Evolutionary conservation across 129 eudicot genomes (phyloP).

Genomic region (Pseudognaphalium luteoalbum): DNA sequence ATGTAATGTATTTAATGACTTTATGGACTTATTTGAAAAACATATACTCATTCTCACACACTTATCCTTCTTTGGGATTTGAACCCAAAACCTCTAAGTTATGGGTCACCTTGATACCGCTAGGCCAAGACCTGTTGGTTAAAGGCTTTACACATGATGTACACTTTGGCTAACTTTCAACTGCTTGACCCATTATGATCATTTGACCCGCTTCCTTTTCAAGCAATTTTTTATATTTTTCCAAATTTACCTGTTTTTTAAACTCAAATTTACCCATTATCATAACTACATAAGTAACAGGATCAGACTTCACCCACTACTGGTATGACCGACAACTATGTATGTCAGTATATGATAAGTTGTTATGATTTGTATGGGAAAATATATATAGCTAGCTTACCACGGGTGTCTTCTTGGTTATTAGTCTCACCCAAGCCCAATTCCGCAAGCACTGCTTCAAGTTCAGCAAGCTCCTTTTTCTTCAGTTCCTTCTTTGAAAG

Average conservation of each 20-base stretch:
- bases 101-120: too few relatives aligned
- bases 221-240: too few relatives aligned
- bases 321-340: background rate
- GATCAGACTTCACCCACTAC: background rate
- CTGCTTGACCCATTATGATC: background rate
- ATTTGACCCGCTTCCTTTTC: background rate
- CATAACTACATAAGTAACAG: background rate
- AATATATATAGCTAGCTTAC: slow-evolving; percentile 29
- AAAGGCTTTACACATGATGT: background rate
- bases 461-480: slow-evolving; percentile 96
- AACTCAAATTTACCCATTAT: background rate
- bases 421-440: slow-evolving; percentile 54
- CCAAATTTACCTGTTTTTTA: background rate
- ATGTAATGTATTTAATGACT: too few relatives aligned
- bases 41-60: too few relatives aligned
- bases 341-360: background rate
- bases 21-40: too few relatives aligned
- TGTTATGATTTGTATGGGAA: background rate
- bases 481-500: slow-evolving; percentile 88
- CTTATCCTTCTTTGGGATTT: too few relatives aligned
- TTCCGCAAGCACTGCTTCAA: slow-evolving; percentile 87
- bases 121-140: background rate
- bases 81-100: too few relatives aligned
- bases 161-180: background rate
- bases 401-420: slow-evolving; percentile 46